Percentiles rank a stretch among this genome's conserved stretches.
Evolutionary conservation across 805 yeast species (phyloP).

Genomic region (Lipomyces kockii): DNA sequence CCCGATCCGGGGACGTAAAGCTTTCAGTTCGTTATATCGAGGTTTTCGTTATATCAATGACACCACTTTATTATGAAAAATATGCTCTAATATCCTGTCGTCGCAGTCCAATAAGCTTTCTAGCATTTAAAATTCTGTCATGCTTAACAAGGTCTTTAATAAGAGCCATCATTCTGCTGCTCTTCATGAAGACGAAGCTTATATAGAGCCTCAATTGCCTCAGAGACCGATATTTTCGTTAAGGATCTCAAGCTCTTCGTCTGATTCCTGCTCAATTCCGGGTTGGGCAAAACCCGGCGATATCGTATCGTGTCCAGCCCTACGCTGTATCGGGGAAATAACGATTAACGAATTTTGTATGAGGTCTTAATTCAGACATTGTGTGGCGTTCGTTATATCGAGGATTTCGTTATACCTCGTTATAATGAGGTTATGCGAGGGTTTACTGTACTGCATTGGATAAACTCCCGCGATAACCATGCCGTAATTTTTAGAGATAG

Average conservation of each 20-base stretch:
- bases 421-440: conserved; percentile 66
- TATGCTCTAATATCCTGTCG: background rate
- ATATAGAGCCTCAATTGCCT: conserved; percentile 4
- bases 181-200: conserved; percentile 3
- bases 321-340: too few relatives aligned
- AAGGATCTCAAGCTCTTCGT: background rate
- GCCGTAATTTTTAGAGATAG: too few relatives aligned
- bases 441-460: too few relatives aligned
- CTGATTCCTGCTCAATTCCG: too few relatives aligned
- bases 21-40: too few relatives aligned
- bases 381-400: conserved; percentile 88
- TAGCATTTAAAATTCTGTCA: background rate
- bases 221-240: background rate
- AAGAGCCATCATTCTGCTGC: background rate
- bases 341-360: background rate
- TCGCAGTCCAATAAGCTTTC: background rate
- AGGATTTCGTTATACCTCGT: conserved; percentile 87
- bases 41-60: too few relatives aligned
- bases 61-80: background rate
- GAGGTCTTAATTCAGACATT: conserved; percentile 63
- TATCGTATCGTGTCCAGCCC: too few relatives aligned
- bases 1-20: too few relatives aligned
- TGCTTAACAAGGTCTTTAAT: conserved; percentile 1
- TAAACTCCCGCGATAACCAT: too few relatives aligned
- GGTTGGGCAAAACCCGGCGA: too few relatives aligned